Conservation (phyloP, 2,329 filamentous ascomycete genomes). For the Penicillium sp. region DNA sequence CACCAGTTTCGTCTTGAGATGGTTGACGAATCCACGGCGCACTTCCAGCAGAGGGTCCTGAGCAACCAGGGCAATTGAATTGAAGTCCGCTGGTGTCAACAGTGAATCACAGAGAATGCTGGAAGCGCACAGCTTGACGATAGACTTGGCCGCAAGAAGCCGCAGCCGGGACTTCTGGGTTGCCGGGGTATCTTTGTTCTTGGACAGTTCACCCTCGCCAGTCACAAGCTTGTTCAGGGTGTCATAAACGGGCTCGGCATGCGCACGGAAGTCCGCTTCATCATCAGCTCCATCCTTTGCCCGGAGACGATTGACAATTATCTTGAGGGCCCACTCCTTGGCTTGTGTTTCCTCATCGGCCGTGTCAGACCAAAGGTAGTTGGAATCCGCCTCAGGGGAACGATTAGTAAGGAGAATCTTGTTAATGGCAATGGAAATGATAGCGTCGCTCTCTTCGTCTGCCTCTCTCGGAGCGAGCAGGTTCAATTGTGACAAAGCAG, state of each 20-base stretch:
- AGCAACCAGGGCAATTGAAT: constrained; percentile 70
- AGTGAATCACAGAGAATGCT: constrained; percentile 68
- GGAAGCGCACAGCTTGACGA: constrained; percentile 76
- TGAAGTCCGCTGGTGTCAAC: constrained; percentile 69
- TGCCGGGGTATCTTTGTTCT: constrained; percentile 66
- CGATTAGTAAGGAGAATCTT: constrained; percentile 68
- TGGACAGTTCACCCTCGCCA: constrained; percentile 73
- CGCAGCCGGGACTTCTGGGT: constrained; percentile 76
- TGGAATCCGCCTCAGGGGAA: constrained; percentile 49
- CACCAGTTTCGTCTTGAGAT: constrained; percentile 67
- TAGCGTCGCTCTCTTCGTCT: constrained; percentile 67
- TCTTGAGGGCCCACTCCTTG: constrained; percentile 77
- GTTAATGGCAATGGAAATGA: constrained; percentile 71
- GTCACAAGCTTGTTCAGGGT: constrained; percentile 71
- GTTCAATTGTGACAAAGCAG: constrained; percentile 60
- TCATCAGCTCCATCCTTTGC: constrained; percentile 51
- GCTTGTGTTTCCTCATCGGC: constrained; percentile 77
- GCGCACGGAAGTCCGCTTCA: constrained; percentile 44
- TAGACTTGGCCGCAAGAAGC: constrained; percentile 70
- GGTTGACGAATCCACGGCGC: constrained; percentile 71
- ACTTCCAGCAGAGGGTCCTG: constrained; percentile 73
- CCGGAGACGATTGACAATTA: constrained; percentile 78
- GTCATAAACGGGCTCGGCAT: constrained; percentile 65
- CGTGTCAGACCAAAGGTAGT: constrained; percentile 62
- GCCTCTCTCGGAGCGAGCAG: constrained; percentile 68